Base-by-base conservation (phyloP, 2,329 filamentous ascomycete species). In the Colletotrichum sp. region DNA sequence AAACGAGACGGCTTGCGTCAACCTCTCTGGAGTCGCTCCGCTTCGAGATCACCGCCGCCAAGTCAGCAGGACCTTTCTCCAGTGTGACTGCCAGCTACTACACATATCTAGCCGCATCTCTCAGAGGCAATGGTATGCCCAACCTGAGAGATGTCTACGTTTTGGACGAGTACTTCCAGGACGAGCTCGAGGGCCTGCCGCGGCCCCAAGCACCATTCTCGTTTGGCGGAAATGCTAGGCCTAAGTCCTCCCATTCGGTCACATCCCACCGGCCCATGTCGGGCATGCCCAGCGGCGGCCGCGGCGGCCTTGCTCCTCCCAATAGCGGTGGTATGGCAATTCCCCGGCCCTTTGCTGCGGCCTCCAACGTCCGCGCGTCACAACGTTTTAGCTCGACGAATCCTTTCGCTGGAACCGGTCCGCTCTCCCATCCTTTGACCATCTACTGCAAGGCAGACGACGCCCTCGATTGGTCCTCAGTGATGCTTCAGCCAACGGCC, bases 131-230 rank as follows among this genome's bases (percentile, higher is more conserved):
- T 77, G 91, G 92, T 9, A 89, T 99, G 9, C 95, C 96, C 2
- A 91, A 90, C 43, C 89, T 99, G 10, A 90, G 90, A 43, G 91
- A 93, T 26, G 90, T 99, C 9, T 98, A 98, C 82, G 96, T 98
- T 21, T 94, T 95, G 67, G 96, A 98, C 80, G 91, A 94, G 30
- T 89, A 91, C 66, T 98, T 99, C 82, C 93, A 96, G 3, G 95
- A 98, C 79, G 90, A 93, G 13, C 91, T 98, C 7, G 89, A 96
- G 59, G 88, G 88, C 16, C 88, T 96, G 8, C 85, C 93, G 2
- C 94, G 94, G 2, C 94, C 95, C 1, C 87, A 84, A 36, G 85
- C 86, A 1, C 82, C 83, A 9, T 88, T 86, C 70, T 85, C 84
- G 21, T 85, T 83, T 4, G 84, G 83, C 48, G 79, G 79, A 32